A percentile compares a stretch with the other conserved stretches of the same genome.
Conservation (phyloP, 108 stramenopile genomes). For the Nitzschia putrida region DNA sequence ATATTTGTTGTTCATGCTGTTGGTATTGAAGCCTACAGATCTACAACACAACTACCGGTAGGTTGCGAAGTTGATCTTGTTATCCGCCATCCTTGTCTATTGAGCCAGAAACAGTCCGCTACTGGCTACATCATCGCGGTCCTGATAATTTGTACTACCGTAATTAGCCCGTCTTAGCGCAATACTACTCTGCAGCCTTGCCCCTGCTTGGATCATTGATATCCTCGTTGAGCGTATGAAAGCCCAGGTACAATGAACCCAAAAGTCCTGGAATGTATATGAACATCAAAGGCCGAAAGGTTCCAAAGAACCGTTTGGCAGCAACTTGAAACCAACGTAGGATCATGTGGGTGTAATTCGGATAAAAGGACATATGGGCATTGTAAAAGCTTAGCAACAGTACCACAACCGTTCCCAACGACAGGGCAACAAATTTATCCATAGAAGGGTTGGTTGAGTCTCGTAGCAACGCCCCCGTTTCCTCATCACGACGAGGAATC, state of each 20-base stretch:
- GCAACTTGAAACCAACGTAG: conserved; percentile 23
- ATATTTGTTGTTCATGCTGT: too few relatives aligned
- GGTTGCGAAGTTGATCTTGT: too few relatives aligned
- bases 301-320: conserved; percentile 12
- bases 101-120: too few relatives aligned
- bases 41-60: too few relatives aligned
- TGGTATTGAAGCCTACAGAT: too few relatives aligned
- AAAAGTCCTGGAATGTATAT: conserved; percentile 36
- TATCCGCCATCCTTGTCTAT: too few relatives aligned
- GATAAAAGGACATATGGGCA: conserved; percentile 46
- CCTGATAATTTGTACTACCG: too few relatives aligned
- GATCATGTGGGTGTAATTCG: conserved; percentile 37
- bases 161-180: background rate
- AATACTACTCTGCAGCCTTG: background rate
- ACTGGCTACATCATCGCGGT: too few relatives aligned
- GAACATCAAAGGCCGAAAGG: conserved; percentile 34
- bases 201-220: background rate
- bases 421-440: conserved; percentile 42
- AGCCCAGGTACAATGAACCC: conserved; percentile 9
- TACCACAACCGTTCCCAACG: conserved; percentile 33
- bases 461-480: background rate
- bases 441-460: conserved; percentile 25
- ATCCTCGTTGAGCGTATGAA: background rate
- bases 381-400: conserved; percentile 54
- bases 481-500: conserved; percentile 34